Evolutionary conservation across 768 basidiomycete species (phyloP).

Genomic region (Leucosporidium scottii): DNA sequence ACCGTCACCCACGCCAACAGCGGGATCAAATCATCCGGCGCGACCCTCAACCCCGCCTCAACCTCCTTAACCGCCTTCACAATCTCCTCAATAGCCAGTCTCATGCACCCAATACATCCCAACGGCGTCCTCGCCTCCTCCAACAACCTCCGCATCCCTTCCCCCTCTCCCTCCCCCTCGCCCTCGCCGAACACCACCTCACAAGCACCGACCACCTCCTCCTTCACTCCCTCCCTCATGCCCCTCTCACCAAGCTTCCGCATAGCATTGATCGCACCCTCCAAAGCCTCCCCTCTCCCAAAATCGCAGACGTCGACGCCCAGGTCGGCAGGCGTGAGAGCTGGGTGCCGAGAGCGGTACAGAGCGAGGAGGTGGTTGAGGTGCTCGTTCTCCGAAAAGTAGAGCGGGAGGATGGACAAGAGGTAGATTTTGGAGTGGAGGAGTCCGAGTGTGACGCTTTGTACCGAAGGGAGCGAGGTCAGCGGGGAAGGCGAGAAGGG

Average conservation of each 20-base stretch:
- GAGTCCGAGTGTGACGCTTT: conserved; percentile 26
- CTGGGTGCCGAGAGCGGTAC: conserved; percentile 6
- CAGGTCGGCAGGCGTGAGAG: conserved; percentile 11
- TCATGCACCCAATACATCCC: conserved; percentile 12
- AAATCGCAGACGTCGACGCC: conserved; percentile 10
- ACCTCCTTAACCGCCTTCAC: conserved; percentile 13
- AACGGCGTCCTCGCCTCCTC: conserved; percentile 24
- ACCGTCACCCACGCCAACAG: conserved; percentile 27
- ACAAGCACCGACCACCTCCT: conserved; percentile 10
- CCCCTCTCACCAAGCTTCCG: conserved; percentile 1
- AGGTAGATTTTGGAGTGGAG: conserved; percentile 19
- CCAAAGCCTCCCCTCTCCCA: neutral
- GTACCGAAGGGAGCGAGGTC: neutral
- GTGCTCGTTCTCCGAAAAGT: neutral
- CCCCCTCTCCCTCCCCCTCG: neutral
- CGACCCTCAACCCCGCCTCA: conserved; percentile 1
- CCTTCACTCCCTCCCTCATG: neutral
- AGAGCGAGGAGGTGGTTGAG: conserved; percentile 16
- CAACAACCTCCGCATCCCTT: conserved; percentile 7
- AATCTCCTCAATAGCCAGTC: conserved; percentile 24
- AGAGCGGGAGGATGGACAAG: conserved; percentile 12
- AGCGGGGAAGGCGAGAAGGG: neutral
- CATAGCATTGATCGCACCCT: conserved; percentile 3
- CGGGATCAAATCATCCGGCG: conserved; percentile 30
- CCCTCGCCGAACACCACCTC: conserved; percentile 12